Base-by-base conservation (phyloP, 1,284 basidiomycete species). In the Cerrena zonata region DNA sequence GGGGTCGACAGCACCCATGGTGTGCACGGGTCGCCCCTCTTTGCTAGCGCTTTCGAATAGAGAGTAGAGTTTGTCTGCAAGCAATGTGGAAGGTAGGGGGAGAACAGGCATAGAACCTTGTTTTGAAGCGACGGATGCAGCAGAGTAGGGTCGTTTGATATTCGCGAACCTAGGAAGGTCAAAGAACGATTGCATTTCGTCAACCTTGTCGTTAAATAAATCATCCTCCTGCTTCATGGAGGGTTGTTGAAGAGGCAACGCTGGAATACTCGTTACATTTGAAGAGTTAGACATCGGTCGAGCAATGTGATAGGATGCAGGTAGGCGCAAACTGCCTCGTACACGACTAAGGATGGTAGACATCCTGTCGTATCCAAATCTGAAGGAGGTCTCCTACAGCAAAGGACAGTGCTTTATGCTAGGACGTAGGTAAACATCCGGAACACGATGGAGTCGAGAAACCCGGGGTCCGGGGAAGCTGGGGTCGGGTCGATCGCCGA, bases 1-100 rank as follows among this genome's bases (percentile, higher is more conserved):
- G 0, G 92, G 93, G 65, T 95, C 92, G 55, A 95, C 85, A 13
- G 88, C 91, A 34, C 91, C 91, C 80, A 93, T 84, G 3, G 91
- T 94, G 58, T 89, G 88, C 11, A 92, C 77, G 0, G 91, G 91
- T 56, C 74, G 72, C 25, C 80, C 77, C 44, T 79, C 78, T 36
- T 73, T 75, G n/a, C 80, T 78, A 45, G 87, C 85, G 48, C 80
- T 75, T 24, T 75, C 72, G 45, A 95, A 74, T 4, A 85, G 62
- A 15, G 77, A 70, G 62, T 82, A 89, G 13, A 95, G 78, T 69
- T 95, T 95, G 74, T 93, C 82, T 5, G 92, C 84, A 10, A 89
- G 78, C 19, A 92, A 67, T 2, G 86, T 84, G 2, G 84, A 84
- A 5, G 84, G 85, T n/a, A 89, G 78, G 2, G 89, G 86, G 25